These are phyloP conservation scores for Allantophomopsis lycopodina DNA, from an alignment of 2,329 filamentous ascomycete genomes.

Conservation along the genomic window DNA sequence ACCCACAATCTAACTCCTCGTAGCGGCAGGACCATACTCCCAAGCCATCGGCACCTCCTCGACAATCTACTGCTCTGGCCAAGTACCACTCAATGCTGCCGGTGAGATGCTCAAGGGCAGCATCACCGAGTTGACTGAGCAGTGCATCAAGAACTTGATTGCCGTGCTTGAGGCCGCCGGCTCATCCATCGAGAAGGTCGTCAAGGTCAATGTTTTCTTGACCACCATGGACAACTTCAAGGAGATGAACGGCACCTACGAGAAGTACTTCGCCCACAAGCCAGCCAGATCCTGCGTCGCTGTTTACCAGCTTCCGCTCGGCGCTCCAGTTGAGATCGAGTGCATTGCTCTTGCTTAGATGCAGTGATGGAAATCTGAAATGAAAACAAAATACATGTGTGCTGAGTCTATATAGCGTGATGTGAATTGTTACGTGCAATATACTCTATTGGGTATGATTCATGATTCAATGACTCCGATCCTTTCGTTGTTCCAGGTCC, in stretches of 20 bases:
- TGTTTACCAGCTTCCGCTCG: constrained; percentile 79
- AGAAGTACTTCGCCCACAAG: constrained; percentile 74
- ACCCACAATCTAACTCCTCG: constrained; percentile 2
- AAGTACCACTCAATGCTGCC: constrained; percentile 16
- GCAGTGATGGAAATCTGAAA: no score
- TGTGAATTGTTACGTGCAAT: no score
- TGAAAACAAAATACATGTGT: no score
- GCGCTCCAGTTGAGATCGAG: constrained; percentile 85
- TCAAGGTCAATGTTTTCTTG: constrained; percentile 90
- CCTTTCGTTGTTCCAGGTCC: no score
- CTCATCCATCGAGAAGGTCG: constrained; percentile 64
- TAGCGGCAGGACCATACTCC: constrained; percentile 25
- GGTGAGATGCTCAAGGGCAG: constrained; percentile 29
- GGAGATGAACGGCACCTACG: constrained; percentile 75
- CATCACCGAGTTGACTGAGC: constrained; percentile 50
- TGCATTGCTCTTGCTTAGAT: constrained; percentile 58
- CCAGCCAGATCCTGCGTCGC: constrained; percentile 85
- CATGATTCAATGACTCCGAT: no score
- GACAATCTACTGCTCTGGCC: constrained; percentile 55
- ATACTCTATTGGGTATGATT: no score
- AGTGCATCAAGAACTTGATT: constrained; percentile 67
- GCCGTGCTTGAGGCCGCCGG: constrained; percentile 77
- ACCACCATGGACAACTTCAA: constrained; percentile 82
- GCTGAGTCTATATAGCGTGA: no score
- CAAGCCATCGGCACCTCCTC: constrained; percentile 51